phyloP scores from a whole-genome alignment of 495 filamentous ascomycete genomes.

The Penicillium maclennaniae region DNA sequence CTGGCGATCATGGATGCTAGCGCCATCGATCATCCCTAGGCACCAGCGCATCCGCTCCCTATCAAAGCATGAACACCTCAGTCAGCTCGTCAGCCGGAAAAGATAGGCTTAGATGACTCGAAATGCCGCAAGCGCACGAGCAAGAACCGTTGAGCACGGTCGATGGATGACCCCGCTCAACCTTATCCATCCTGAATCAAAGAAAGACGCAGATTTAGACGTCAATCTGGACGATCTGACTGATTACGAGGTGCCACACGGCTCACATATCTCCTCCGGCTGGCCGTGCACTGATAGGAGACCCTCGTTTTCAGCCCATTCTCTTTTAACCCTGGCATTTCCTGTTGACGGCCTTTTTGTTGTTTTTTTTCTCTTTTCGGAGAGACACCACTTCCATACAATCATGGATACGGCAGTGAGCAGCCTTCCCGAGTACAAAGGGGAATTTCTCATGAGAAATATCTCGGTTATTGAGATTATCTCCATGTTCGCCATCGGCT shows the following conservation, averaged over 20 bases:
- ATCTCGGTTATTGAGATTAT: constrained; percentile 6
- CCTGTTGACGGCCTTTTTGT: constrained; percentile 5
- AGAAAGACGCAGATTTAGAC: not conserved
- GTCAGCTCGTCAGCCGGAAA: not conserved
- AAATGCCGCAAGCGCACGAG: not conserved
- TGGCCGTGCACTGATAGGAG: not conserved
- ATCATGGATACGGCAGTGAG: constrained; percentile 15
- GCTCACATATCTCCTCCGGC: not conserved
- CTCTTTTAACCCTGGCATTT: not conserved
- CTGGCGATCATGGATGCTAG: not conserved
- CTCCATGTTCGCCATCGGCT: constrained; percentile 23
- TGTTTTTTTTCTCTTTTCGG: not conserved
- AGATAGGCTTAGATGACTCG: not conserved
- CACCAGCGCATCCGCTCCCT: not conserved
- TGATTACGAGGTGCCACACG: not conserved
- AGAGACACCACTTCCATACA: not conserved
- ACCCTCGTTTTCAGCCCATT: not conserved
- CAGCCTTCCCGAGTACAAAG: constrained; percentile 7
- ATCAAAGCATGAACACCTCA: not conserved
- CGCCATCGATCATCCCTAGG: not conserved
- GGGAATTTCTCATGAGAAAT: constrained; percentile 7
- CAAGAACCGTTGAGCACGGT: not conserved
- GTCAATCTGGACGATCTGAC: not conserved
- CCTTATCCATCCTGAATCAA: not conserved
- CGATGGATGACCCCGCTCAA: not conserved